phyloP scores from a whole-genome alignment of 371 early-diverging fungal species.

The Paramicrosporidium saccamoebae region DNA sequence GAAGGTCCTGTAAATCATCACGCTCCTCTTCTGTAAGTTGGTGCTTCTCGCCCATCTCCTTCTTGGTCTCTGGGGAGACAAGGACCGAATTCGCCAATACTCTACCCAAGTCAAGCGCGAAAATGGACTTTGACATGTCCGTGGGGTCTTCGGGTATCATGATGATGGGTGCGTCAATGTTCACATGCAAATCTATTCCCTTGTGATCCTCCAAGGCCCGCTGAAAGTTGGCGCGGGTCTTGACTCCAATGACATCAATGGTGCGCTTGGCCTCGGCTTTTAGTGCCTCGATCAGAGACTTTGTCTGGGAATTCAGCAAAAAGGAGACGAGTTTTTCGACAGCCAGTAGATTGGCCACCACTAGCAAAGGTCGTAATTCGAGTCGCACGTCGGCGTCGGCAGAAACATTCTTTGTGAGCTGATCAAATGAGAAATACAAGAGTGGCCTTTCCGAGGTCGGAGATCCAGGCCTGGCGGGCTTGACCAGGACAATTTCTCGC shows the following conservation, averaged over 20 bases:
- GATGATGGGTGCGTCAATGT: constrained; percentile 83
- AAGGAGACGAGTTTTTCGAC: constrained; percentile 8
- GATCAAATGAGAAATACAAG: constrained; percentile 41
- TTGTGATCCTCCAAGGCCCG: constrained; percentile 61
- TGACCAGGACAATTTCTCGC: no score
- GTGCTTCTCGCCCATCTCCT: constrained; percentile 21
- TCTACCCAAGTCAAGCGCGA: constrained; percentile 74
- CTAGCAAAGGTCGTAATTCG: constrained; percentile 56
- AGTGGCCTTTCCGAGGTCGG: no score
- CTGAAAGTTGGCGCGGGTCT: constrained; percentile 53
- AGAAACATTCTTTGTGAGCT: constrained; percentile 46
- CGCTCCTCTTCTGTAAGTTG: constrained; percentile 23
- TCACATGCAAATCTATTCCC: constrained; percentile 54
- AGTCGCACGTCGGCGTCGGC: constrained; percentile 53
- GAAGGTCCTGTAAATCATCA: constrained; percentile 24
- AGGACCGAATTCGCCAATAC: constrained; percentile 49
- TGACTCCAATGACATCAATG: constrained; percentile 52
- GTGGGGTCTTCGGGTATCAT: constrained; percentile 65
- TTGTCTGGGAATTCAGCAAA: neutral
- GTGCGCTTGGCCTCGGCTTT: constrained; percentile 51
- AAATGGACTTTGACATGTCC: constrained; percentile 17
- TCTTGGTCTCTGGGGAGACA: constrained; percentile 23
- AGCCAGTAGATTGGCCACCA: constrained; percentile 47
- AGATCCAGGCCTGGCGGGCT: no score
- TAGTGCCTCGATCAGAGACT: constrained; percentile 2